Conservation (phyloP, 2,329 filamentous ascomycete species). For the Colletotrichum brevisporum region DNA sequence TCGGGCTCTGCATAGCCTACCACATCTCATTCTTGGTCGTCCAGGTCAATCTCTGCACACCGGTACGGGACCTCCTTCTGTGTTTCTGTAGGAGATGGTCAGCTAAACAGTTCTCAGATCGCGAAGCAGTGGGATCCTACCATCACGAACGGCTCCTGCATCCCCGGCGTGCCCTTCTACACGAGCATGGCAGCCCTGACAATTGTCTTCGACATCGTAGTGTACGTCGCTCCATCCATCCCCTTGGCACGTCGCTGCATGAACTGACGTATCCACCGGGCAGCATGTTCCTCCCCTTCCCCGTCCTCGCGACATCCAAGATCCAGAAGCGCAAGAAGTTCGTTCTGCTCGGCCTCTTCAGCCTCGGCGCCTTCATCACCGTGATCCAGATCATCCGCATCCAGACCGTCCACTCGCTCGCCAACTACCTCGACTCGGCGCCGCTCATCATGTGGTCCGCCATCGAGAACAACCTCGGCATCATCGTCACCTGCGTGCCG, state of each 20-base stretch:
- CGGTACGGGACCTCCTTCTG: slow-evolving; percentile 42
- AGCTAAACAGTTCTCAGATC: slow-evolving; percentile 32
- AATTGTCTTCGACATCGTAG: slow-evolving; percentile 56
- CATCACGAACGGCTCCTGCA: slow-evolving; percentile 54
- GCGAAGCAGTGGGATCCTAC: slow-evolving; percentile 58
- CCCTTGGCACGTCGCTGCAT: no score
- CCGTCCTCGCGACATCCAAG: slow-evolving; percentile 53
- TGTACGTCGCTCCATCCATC: slow-evolving; percentile 47
- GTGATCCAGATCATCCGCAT: slow-evolving; percentile 66
- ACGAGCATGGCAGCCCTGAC: slow-evolving; percentile 57
- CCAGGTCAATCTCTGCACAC: slow-evolving; percentile 54
- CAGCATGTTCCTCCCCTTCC: slow-evolving; percentile 60
- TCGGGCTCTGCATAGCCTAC: slow-evolving; percentile 52
- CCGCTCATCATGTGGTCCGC: slow-evolving; percentile 61
- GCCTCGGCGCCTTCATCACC: slow-evolving; percentile 65
- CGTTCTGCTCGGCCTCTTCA: slow-evolving; percentile 59
- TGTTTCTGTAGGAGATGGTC: background rate
- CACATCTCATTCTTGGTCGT: slow-evolving; percentile 56
- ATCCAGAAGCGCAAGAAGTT: slow-evolving; percentile 58
- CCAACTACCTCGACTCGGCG: slow-evolving; percentile 61
- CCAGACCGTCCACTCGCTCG: slow-evolving; percentile 59
- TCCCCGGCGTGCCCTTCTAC: slow-evolving; percentile 58
- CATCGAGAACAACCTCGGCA: slow-evolving; percentile 61
- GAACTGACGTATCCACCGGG: background rate
- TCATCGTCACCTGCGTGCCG: slow-evolving; percentile 58